Evolutionary conservation across 148 eudicot species (phyloP).

Genomic region (Vaccinium corymbosum): DNA sequence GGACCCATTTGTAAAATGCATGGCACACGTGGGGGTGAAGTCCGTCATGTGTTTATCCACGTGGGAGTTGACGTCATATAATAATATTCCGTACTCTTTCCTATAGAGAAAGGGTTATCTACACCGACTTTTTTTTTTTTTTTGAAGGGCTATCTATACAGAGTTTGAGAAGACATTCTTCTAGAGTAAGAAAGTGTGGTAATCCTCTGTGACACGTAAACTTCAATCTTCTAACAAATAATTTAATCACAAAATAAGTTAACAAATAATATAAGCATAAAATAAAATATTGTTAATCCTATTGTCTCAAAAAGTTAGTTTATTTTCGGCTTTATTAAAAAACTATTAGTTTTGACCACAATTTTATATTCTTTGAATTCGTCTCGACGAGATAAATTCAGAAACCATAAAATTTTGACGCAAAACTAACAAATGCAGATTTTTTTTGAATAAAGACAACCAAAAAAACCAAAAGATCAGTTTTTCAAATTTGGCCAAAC

Average conservation of each 20-base stretch:
- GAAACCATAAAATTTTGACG: too few species aligned
- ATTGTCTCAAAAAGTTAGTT: too few species aligned
- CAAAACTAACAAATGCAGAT: too few species aligned
- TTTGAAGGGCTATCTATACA: background rate
- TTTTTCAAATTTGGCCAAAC: too few species aligned
- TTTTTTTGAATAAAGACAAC: too few species aligned
- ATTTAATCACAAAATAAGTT: background rate
- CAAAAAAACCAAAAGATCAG: too few species aligned
- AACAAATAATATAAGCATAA: background rate
- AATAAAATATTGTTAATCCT: background rate
- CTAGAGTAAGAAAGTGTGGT: background rate
- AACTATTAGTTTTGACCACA: too few species aligned
- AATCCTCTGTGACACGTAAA: background rate
- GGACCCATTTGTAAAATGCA: background rate
- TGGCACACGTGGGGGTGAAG: background rate
- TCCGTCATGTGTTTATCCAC: background rate
- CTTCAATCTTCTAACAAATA: background rate
- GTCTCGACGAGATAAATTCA: too few species aligned
- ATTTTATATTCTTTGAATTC: too few species aligned
- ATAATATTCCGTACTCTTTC: background rate
- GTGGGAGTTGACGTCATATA: background rate
- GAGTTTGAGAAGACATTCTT: background rate
- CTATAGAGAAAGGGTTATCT: background rate
- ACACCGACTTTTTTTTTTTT: too few species aligned
- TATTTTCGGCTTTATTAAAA: too few species aligned